Evolutionary conservation across 345 rosid species (phyloP), one percentile per base, ranked within the genome.

Genomic region (Salix koriyanagi): DNA sequence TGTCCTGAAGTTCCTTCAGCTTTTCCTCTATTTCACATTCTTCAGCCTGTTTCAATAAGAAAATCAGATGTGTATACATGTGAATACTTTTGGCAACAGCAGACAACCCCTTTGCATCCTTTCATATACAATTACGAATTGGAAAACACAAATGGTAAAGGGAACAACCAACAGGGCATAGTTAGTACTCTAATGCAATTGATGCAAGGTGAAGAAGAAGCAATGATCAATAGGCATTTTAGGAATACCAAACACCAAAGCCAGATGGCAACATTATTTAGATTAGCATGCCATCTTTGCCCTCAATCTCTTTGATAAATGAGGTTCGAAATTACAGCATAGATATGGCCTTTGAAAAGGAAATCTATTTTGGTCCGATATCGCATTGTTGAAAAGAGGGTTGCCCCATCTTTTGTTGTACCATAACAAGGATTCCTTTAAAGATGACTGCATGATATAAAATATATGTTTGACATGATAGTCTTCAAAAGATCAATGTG

Each of bases 21-120:
- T 84, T 89, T 73, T 81, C 94, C 86, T 91, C 92, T 52, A 89
- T 86, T 89, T 93, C 94, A 69, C 85, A 88, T 81, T 90, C 94
- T 86, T 93, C 98, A 79, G 89, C 91, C 99, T 96, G 87, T 64
- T 82, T 75, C 67, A 77, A 48, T 42, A 79, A 62, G 69, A 80
- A 70, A 79, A 52, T 6, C 11, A 25, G 62, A 50, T 4, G 56
- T 15, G 37, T 52, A 36, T 25, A 56, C 11, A 14, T 15, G 21
- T 5, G 19, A 21, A 11, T n/a, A 62, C 66, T 7, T 12, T 23
- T 12, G 30, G 66, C 26, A 28, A 28, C 26, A 23, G 66, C 32
- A 23, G 36, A 4, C 41, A 50, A 71, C n/a, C 26, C 11, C 64
- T 32, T n/a, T 4, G 46, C 25, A 64, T 21, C 25, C 8, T 32